These are phyloP conservation scores for Przewalskia tangutica DNA, from an alignment of 257 asterid species.

Conservation along the genomic window DNA sequence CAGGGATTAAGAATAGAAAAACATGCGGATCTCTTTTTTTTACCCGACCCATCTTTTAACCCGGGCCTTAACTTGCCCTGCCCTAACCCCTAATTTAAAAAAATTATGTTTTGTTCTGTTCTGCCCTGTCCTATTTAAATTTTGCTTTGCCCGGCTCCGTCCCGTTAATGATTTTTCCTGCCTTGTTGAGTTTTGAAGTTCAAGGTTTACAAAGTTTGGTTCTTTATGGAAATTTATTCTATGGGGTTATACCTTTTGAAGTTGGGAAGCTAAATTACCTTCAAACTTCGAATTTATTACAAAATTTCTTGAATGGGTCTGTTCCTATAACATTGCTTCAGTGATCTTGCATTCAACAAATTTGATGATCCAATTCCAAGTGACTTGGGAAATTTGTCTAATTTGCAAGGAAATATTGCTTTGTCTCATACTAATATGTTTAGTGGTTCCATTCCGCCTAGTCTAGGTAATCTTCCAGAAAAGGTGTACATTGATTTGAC, in stretches of 20 bases:
- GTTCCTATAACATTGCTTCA: constrained; percentile 44
- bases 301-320: constrained; percentile 58
- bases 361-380: constrained; percentile 56
- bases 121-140: too few species aligned
- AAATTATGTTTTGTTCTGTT: too few species aligned
- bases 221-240: constrained; percentile 62
- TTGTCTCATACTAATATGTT: constrained; percentile 57
- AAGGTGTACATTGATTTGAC: constrained; percentile 84
- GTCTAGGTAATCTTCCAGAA: constrained; percentile 81
- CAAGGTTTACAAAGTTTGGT: constrained; percentile 71
- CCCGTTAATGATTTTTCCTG: too few species aligned
- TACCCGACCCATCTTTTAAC: too few species aligned
- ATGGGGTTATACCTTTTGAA: constrained; percentile 61
- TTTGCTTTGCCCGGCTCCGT: too few species aligned
- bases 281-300: constrained; percentile 53
- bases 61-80: too few species aligned
- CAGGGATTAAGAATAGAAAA: too few species aligned
- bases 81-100: too few species aligned
- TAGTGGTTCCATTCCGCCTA: constrained; percentile 58
- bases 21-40: too few species aligned
- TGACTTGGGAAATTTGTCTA: constrained; percentile 57
- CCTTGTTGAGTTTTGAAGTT: constrained; percentile 27
- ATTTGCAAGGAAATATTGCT: constrained; percentile 66
- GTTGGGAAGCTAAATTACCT: constrained; percentile 56
- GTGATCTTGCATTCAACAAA: constrained; percentile 55